These are phyloP conservation scores for Marasmius oreades DNA, from an alignment of 1,284 basidiomycete genomes.

Conservation along the genomic window DNA sequence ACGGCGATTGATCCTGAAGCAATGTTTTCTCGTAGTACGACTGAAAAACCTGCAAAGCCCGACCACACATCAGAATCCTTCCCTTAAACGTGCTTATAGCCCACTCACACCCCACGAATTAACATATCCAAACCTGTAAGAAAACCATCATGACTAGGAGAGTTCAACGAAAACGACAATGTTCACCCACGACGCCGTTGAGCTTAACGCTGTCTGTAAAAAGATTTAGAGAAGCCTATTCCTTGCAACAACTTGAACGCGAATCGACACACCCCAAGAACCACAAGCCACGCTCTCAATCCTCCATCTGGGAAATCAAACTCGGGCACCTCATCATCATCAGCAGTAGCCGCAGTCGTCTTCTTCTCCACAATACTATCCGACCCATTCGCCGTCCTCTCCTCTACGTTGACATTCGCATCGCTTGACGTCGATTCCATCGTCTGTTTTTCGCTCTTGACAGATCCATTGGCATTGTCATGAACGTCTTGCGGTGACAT, in stretches of 20 bases:
- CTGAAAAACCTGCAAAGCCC: background rate
- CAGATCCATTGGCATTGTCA: no score
- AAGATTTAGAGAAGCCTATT: background rate
- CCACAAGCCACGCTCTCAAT: conserved; percentile 3
- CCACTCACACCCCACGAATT: conserved; percentile 6
- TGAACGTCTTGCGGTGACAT: no score
- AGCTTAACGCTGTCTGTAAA: background rate
- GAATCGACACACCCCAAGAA: conserved; percentile 5
- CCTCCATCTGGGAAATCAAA: conserved; percentile 6
- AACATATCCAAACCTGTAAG: conserved; percentile 4
- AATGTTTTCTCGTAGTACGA: conserved; percentile 1
- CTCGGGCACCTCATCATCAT: background rate
- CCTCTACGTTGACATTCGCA: background rate
- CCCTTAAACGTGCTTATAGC: no score
- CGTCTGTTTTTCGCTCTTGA: no score
- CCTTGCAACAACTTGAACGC: background rate
- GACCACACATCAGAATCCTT: background rate
- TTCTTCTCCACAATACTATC: background rate
- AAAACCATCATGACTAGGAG: background rate
- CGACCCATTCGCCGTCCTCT: background rate
- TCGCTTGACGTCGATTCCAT: no score
- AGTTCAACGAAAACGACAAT: background rate
- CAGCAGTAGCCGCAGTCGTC: background rate
- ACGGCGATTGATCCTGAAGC: background rate
- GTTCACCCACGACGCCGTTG: background rate